Percentiles rank a stretch among this genome's conserved stretches.
Evolutionary conservation across 208 protist genomes (phyloP).

Genomic region (Porcisia deanei): DNA sequence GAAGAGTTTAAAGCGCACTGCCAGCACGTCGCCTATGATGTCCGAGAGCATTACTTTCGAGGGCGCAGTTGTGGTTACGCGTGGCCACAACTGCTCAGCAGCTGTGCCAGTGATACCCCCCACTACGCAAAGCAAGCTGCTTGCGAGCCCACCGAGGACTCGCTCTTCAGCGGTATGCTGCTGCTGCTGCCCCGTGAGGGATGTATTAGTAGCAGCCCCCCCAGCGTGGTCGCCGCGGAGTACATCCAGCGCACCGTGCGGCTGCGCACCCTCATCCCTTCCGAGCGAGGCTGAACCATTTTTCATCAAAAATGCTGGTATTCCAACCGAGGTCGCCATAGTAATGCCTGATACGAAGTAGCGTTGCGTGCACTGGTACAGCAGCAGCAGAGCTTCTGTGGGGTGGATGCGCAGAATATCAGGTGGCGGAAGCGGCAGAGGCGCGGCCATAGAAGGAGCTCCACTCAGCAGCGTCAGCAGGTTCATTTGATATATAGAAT

Average conservation of each 20-base stretch:
- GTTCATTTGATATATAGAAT: slow-evolving; percentile 45
- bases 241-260: slow-evolving; percentile 12
- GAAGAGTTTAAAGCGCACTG: slow-evolving; percentile 19
- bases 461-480: slow-evolving; percentile 46
- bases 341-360: slow-evolving; percentile 17
- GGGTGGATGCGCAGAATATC: slow-evolving; percentile 27
- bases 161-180: slow-evolving; percentile 8
- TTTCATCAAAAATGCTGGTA: neutral
- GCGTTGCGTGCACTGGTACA: slow-evolving; percentile 25
- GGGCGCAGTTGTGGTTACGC: neutral
- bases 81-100: slow-evolving; percentile 17
- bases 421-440: slow-evolving; percentile 26
- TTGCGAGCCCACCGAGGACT: slow-evolving; percentile 16
- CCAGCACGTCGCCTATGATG: slow-evolving; percentile 9
- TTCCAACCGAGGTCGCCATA: slow-evolving; percentile 10
- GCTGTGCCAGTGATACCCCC: slow-evolving; percentile 11
- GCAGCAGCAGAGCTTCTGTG: slow-evolving; percentile 22
- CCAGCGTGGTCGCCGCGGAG: slow-evolving; percentile 11
- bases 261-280: neutral
- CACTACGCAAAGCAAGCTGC: slow-evolving; percentile 32
- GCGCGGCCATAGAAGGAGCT: slow-evolving; percentile 28
- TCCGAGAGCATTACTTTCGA: neutral
- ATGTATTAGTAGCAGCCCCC: neutral
- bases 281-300: neutral
- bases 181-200: neutral